Evolutionary conservation across 1,139 yeast genomes (phyloP), one percentile per base, ranked within the genome.

Genomic region (Suhomyces terraborum): DNA sequence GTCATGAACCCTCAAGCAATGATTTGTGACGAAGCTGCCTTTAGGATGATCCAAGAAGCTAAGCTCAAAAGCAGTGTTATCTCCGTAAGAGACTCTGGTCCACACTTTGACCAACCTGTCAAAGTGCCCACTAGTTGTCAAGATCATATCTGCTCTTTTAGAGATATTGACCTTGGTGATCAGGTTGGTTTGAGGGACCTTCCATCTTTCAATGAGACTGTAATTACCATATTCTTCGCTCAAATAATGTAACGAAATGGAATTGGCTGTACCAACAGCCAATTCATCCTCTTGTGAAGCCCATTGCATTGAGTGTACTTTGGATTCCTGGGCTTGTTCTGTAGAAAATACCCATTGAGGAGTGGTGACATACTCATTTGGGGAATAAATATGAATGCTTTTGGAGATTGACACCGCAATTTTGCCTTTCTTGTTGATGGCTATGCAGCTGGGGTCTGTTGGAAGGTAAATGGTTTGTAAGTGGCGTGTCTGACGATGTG

Each of bases 401-500:
- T 53, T 47, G 2, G 56, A 65, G 6, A 71, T 50, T 0, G 77
- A 66, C 17, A 82, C 66, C 3, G 83, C 80, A 17, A 82, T 62
- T 62, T 68, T 54, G 4, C 94, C 95, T 48, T 77, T 78, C 8
- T 59, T 50, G 54, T 86, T 82, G 34, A 89, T 72, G 42, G 80
- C 83, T 5, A 88, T 79, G 0, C 88, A 80, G 10, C 57, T 55
- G 6, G 94, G 84, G 56, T 88, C 96, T 1, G 67, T 50, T 6
- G 79, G 81, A 17, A 88, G 67, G 52, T 86, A 87, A 1, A 89
- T 67, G 0, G 96, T 89, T 58, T 91, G 98, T 17, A 89, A 64
- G 49, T 84, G 26, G 64, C 63, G 26, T 35, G 27, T 24, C 35
- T 34, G 30, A 8, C 33, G 34, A 12, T 24, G 7, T 25, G 22